Conservation (phyloP, 768 basidiomycete genomes). For the Boletus reticulatus region DNA sequence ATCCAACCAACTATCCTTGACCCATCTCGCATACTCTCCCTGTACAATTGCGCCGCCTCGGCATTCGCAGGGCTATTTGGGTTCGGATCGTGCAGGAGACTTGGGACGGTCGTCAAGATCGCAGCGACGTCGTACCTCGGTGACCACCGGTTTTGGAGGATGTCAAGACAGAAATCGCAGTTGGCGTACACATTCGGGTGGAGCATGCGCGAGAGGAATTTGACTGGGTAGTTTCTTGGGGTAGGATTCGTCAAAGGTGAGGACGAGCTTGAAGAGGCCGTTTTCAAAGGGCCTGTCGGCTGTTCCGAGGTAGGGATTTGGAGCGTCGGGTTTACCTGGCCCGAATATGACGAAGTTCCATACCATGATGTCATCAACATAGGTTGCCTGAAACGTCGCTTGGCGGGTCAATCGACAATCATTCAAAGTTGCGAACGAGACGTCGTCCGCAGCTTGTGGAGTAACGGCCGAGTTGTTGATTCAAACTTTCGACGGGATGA, state of each 20-base stretch:
- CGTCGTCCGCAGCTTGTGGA: constrained; percentile 93
- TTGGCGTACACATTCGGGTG: constrained; percentile 99
- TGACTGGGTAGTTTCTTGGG: constrained; percentile 99
- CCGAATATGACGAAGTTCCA: constrained; percentile 99
- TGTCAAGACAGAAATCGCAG: constrained; percentile 97
- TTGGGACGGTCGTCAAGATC: constrained; percentile 95
- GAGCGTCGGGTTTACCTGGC: constrained; percentile 55
- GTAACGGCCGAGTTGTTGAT: constrained; percentile 37
- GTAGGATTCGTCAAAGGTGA: constrained; percentile 96
- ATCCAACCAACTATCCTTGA: constrained; percentile 94
- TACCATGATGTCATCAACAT: constrained; percentile 98
- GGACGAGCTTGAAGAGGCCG: constrained; percentile 94
- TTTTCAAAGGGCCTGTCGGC: constrained; percentile 99
- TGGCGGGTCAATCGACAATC: constrained; percentile 91
- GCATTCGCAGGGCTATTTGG: constrained; percentile 98
- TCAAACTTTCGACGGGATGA: background rate
- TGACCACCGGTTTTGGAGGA: constrained; percentile 97
- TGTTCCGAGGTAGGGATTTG: constrained; percentile 26
- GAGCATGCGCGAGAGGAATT: constrained; percentile 97
- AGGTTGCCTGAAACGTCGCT: constrained; percentile 96
- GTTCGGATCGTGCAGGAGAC: constrained; percentile 95
- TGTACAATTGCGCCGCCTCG: constrained; percentile 93
- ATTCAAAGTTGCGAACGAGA: constrained; percentile 97
- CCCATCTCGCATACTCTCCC: constrained; percentile 92
- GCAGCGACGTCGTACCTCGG: constrained; percentile 99